phyloP scores from a whole-genome alignment of 345 rosid species.

The Cardamine resedifolia region DNA sequence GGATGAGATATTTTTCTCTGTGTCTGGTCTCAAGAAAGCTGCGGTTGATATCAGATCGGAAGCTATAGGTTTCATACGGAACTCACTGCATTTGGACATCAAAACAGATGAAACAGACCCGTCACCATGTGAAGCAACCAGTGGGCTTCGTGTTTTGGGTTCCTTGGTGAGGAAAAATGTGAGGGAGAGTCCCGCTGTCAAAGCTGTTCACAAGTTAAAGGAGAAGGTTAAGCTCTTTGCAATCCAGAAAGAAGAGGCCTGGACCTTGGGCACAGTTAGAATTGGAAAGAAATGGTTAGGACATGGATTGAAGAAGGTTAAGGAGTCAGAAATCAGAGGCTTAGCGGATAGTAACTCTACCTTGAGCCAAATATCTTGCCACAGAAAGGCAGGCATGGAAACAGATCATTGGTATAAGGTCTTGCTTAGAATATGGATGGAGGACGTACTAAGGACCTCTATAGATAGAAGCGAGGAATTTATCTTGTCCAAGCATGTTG shows the following conservation, averaged over 20 bases:
- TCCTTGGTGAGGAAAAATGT: constrained; percentile 55
- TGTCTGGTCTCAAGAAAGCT: constrained; percentile 63
- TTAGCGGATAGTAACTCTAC: constrained; percentile 66
- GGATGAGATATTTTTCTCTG: constrained; percentile 82
- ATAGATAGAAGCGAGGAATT: constrained; percentile 54
- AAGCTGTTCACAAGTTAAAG: constrained; percentile 83
- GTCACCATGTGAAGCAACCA: constrained; percentile 48
- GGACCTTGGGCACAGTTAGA: constrained; percentile 70
- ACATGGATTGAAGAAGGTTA: constrained; percentile 86
- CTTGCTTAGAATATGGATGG: constrained; percentile 74
- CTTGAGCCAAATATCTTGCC: constrained; percentile 65
- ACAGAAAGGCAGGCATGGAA: constrained; percentile 83
- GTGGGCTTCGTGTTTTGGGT: constrained; percentile 68
- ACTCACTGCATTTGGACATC: constrained; percentile 53
- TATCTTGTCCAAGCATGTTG: constrained; percentile 65
- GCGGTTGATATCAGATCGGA: constrained; percentile 60
- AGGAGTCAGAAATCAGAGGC: constrained; percentile 86
- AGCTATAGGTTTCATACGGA: constrained; percentile 49
- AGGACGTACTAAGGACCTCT: constrained; percentile 52
- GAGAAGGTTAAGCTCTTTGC: constrained; percentile 72
- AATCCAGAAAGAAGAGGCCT: constrained; percentile 74
- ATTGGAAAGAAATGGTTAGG: constrained; percentile 91
- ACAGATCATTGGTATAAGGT: constrained; percentile 92
- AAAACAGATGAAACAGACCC: constrained; percentile 44
- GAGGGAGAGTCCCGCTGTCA: constrained; percentile 60